phyloP scores from a whole-genome alignment of 2,329 filamentous ascomycete species.

The Aspergillus latus region DNA sequence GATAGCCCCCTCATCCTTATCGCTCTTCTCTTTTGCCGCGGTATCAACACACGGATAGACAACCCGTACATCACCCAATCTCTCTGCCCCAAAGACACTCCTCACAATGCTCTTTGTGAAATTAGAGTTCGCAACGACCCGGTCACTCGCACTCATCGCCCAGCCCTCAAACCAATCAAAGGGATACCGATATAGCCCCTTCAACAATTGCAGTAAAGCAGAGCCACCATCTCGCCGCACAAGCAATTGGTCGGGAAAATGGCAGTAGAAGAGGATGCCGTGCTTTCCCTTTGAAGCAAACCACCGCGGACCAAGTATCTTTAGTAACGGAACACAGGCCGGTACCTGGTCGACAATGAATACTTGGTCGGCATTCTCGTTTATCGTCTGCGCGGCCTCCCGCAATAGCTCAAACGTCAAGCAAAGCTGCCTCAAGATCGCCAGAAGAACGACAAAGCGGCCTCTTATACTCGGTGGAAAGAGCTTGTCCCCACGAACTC shows the following conservation, averaged over 20 bases:
- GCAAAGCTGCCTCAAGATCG: conserved; percentile 84
- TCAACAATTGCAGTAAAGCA: conserved; percentile 49
- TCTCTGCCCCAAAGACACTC: conserved; percentile 65
- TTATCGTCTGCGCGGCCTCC: conserved; percentile 24
- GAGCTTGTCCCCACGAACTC: conserved; percentile 78
- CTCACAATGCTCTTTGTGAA: conserved; percentile 80
- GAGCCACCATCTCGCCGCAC: conserved; percentile 63
- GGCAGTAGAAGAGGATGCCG: conserved; percentile 92
- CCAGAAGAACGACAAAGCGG: conserved; percentile 86
- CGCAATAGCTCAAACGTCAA: conserved; percentile 66
- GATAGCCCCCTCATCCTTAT: conserved; percentile 50
- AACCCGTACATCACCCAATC: conserved; percentile 65
- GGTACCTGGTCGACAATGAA: conserved; percentile 93
- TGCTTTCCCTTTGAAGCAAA: conserved; percentile 53
- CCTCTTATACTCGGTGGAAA: conserved; percentile 75
- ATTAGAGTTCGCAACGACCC: conserved; percentile 88
- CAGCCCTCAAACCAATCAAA: conserved; percentile 89
- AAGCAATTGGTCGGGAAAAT: conserved; percentile 92
- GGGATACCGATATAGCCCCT: conserved; percentile 72
- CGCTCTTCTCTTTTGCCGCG: conserved; percentile 20
- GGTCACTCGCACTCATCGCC: conserved; percentile 83
- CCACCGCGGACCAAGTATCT: conserved; percentile 55
- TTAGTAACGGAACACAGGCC: conserved; percentile 81
- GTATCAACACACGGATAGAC: conserved; percentile 82
- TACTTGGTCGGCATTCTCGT: conserved; percentile 47